These are phyloP conservation scores for Penicillium oxalicum DNA, from an alignment of 2,329 filamentous ascomycete species.

Conservation along the genomic window DNA sequence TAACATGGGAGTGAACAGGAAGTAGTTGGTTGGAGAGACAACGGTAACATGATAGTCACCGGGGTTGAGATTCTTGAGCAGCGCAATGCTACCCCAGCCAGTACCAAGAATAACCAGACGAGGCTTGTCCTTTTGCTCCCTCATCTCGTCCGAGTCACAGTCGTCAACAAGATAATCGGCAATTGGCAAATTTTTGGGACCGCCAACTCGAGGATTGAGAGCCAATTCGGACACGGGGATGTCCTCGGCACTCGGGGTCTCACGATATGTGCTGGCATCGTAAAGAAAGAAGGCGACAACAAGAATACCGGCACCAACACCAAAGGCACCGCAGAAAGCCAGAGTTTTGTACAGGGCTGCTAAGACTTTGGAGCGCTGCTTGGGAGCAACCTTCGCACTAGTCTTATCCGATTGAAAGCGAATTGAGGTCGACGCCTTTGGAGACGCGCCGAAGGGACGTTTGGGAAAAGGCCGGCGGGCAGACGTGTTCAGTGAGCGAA, in stretches of 20 bases:
- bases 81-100: slow-evolving; percentile 88
- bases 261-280: slow-evolving; percentile 84
- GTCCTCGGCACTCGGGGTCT: slow-evolving; percentile 60
- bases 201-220: slow-evolving; percentile 71
- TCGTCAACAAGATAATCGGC: slow-evolving; percentile 84
- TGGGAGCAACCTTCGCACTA: slow-evolving; percentile 15
- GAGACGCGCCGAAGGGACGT: slow-evolving; percentile 9
- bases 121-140: slow-evolving; percentile 75
- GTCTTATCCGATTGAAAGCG: slow-evolving; percentile 30
- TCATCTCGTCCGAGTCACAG: slow-evolving; percentile 67
- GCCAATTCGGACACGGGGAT: slow-evolving; percentile 80
- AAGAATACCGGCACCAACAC: slow-evolving; percentile 61
- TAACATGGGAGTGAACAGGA: slow-evolving; percentile 96
- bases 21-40: slow-evolving; percentile 91
- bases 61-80: slow-evolving; percentile 82
- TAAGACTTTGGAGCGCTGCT: slow-evolving; percentile 29
- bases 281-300: slow-evolving; percentile 86
- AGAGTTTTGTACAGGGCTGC: slow-evolving; percentile 63
- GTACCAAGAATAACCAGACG: slow-evolving; percentile 87
- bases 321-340: slow-evolving; percentile 67
- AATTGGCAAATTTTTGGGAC: slow-evolving; percentile 92
- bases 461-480: slow-evolving; percentile 11
- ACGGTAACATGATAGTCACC: slow-evolving; percentile 95
- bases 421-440: slow-evolving; percentile 23
- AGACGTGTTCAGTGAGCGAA: slow-evolving; percentile 20